phyloP scores from a whole-genome alignment of 305 asterid species.

The Andrographis paniculata region DNA sequence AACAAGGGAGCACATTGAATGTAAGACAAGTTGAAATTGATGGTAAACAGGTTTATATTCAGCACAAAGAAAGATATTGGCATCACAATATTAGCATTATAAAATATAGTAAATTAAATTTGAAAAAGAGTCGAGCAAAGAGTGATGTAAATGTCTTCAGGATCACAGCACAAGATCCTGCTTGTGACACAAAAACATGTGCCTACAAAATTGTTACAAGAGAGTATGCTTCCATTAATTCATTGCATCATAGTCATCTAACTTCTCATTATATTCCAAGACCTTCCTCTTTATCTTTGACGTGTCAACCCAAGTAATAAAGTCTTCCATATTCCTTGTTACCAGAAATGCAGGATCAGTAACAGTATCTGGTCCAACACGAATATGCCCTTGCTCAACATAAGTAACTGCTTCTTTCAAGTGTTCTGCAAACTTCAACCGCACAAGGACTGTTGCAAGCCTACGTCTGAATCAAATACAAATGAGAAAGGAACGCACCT shows the following conservation, averaged over 20 bases:
- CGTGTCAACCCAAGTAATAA: conserved; percentile 95
- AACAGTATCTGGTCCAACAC: conserved; percentile 89
- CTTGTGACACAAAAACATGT: not conserved
- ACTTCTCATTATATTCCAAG: conserved; percentile 68
- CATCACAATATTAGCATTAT: too few relatives aligned
- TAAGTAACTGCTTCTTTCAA: conserved; percentile 90
- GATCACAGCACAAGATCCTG: conserved; percentile 6
- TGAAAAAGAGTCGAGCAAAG: not conserved
- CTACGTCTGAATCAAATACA: conserved; percentile 54
- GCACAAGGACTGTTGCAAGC: conserved; percentile 61
- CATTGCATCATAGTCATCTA: conserved; percentile 89
- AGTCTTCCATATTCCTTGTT: conserved; percentile 93
- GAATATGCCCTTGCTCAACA: conserved; percentile 89
- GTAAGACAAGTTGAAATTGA: too few relatives aligned
- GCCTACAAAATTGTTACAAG: not conserved
- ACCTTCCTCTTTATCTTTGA: conserved; percentile 91
- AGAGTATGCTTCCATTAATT: conserved; percentile 22
- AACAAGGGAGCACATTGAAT: too few relatives aligned
- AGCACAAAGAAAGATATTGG: too few relatives aligned
- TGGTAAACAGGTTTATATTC: too few relatives aligned
- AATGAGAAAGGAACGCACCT: conserved; percentile 3
- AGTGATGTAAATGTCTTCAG: not conserved
- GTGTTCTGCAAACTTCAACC: conserved; percentile 82
- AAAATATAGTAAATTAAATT: too few relatives aligned
- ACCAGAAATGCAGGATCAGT: conserved; percentile 80